Percentiles rank a stretch among this genome's conserved stretches.
Conservation (phyloP, 805 yeast genomes). For the Candida khao-thaluensis region DNA sequence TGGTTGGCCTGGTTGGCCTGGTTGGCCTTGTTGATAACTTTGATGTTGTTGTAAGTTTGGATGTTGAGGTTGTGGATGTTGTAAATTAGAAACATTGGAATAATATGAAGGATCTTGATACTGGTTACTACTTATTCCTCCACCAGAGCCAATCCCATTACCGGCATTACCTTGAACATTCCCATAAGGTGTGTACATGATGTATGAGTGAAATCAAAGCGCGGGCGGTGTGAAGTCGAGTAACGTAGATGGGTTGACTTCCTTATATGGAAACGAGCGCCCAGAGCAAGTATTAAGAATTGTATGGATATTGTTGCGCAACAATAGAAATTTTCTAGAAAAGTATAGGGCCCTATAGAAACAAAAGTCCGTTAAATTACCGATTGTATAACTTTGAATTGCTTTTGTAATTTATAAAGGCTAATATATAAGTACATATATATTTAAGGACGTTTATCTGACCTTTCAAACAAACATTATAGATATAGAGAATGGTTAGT, state of each 20-base stretch:
- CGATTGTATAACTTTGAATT: too few relatives aligned
- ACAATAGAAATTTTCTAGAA: too few relatives aligned
- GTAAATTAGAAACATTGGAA: conserved; percentile 12
- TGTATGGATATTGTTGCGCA: too few relatives aligned
- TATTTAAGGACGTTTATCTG: too few relatives aligned
- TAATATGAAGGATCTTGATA: neutral
- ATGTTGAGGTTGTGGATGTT: conserved; percentile 26
- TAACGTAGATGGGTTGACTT: too few relatives aligned
- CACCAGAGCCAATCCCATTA: conserved; percentile 9
- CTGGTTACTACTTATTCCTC: neutral
- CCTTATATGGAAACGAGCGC: too few relatives aligned
- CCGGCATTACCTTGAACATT: conserved; percentile 18
- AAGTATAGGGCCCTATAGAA: too few relatives aligned
- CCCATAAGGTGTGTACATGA: conserved; percentile 43
- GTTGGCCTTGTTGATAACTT: conserved; percentile 15
- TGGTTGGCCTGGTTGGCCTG: conserved; percentile 16
- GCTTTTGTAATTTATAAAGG: too few relatives aligned
- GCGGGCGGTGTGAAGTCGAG: neutral
- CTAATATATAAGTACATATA: too few relatives aligned
- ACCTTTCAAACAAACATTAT: too few relatives aligned
- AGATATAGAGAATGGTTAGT: conserved; percentile 12
- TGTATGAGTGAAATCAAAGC: neutral
- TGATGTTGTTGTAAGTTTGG: conserved; percentile 26
- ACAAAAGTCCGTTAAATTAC: too few relatives aligned
- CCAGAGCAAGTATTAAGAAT: too few relatives aligned